phyloP scores from a whole-genome alignment of 1,139 yeast species.

The Debaryomyces coudertii region DNA sequence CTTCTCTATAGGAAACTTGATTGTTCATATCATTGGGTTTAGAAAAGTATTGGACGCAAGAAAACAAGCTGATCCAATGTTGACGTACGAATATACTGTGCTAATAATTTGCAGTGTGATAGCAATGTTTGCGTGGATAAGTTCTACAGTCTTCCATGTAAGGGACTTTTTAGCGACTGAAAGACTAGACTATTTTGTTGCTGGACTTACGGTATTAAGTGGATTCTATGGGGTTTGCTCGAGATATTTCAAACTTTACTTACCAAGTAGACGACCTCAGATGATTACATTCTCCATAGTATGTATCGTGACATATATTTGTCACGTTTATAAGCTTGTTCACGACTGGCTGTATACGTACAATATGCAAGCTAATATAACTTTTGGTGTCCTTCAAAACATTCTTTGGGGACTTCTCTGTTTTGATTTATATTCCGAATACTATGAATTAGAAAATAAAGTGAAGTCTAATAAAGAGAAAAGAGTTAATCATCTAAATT shows the following conservation, averaged over 20 bases:
- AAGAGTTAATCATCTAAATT: conserved; percentile 29
- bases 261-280: conserved; percentile 29
- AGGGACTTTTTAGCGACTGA: conserved; percentile 82
- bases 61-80: conserved; percentile 13
- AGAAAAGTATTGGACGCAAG: conserved; percentile 31
- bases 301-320: conserved; percentile 54
- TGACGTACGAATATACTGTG: conserved; percentile 35
- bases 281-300: conserved; percentile 38
- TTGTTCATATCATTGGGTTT: conserved; percentile 72
- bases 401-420: conserved; percentile 37
- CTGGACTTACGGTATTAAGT: conserved; percentile 81
- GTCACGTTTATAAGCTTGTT: conserved; percentile 69
- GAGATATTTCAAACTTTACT: conserved; percentile 60
- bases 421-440: conserved; percentile 36
- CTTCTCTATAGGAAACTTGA: conserved; percentile 77
- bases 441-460: conserved; percentile 26
- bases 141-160: conserved; percentile 84
- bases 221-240: conserved; percentile 73
- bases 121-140: conserved; percentile 87
- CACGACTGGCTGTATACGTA: conserved; percentile 88
- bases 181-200: conserved; percentile 86
- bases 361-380: conserved; percentile 89
- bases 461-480: conserved; percentile 9
- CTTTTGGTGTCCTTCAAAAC: conserved; percentile 77
- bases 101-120: conserved; percentile 44